Conservation (phyloP, 306 rosid genomes). For the Quercus engelmannii region DNA sequence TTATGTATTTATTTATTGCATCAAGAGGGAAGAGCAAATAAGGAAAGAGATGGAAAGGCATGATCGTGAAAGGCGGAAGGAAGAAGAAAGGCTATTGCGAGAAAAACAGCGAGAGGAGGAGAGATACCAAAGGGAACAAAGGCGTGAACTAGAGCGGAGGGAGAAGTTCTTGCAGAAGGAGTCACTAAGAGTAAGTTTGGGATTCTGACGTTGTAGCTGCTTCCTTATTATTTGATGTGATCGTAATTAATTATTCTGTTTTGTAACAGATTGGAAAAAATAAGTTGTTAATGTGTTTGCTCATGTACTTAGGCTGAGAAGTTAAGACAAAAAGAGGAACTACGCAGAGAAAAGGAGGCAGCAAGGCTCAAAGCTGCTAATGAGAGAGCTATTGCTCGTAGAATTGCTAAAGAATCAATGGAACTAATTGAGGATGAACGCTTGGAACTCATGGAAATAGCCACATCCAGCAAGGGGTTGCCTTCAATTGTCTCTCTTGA, state of each 20-base stretch:
- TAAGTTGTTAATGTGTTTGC: neutral
- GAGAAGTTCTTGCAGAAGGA: conserved; percentile 72
- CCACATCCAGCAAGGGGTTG: conserved; percentile 62
- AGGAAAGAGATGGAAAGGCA: conserved; percentile 71
- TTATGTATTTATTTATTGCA: neutral
- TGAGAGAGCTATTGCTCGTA: conserved; percentile 70
- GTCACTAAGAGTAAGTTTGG: conserved; percentile 58
- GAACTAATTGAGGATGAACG: conserved; percentile 77
- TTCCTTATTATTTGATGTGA: conserved; percentile 11
- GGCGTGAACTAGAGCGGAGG: conserved; percentile 62
- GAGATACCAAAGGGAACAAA: conserved; percentile 63
- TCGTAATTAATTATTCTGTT: conserved; percentile 18
- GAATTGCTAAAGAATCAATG: conserved; percentile 60
- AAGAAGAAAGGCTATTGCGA: conserved; percentile 72
- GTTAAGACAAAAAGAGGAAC: conserved; percentile 67
- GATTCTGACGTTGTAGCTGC: conserved; percentile 3
- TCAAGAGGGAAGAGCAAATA: conserved; percentile 69
- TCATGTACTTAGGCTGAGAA: conserved; percentile 54
- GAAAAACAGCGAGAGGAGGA: conserved; percentile 79
- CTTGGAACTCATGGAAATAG: conserved; percentile 76
- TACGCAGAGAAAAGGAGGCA: conserved; percentile 61
- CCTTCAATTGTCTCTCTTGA: conserved; percentile 62
- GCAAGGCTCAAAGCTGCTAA: conserved; percentile 71
- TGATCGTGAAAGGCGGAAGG: conserved; percentile 72
- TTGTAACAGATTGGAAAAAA: neutral